Evolutionary conservation across 2,329 filamentous ascomycete species (phyloP).

Genomic region (Fusarium coicis): DNA sequence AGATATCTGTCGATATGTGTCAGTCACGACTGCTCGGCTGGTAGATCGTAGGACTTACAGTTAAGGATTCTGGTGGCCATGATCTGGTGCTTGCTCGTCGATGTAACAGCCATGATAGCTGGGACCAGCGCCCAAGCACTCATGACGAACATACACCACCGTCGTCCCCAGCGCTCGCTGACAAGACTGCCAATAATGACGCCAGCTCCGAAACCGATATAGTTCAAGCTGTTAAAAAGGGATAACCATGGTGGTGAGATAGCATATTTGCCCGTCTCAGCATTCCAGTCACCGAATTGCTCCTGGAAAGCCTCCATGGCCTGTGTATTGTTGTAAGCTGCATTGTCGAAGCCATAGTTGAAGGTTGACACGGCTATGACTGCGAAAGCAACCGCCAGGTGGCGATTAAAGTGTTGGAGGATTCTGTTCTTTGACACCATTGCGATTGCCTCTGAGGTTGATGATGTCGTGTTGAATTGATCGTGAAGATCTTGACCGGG

Average conservation of each 20-base stretch:
- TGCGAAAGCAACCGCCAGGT: slow-evolving; percentile 22
- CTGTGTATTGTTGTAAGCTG: slow-evolving; percentile 50
- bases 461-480: neutral
- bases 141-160: slow-evolving; percentile 50
- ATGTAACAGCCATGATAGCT: slow-evolving; percentile 37
- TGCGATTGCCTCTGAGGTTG: rapidly evolving
- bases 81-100: slow-evolving; percentile 38
- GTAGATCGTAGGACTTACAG: neutral
- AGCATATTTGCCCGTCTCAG: slow-evolving; percentile 36
- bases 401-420: slow-evolving; percentile 37
- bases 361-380: slow-evolving; percentile 51
- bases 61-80: slow-evolving; percentile 40
- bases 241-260: slow-evolving; percentile 49
- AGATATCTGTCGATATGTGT: neutral
- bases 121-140: slow-evolving; percentile 46
- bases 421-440: slow-evolving; percentile 24
- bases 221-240: slow-evolving; percentile 51
- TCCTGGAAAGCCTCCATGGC: slow-evolving; percentile 50
- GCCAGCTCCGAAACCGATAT: slow-evolving; percentile 48
- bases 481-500: neutral
- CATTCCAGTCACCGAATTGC: slow-evolving; percentile 49
- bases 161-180: slow-evolving; percentile 40
- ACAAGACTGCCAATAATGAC: slow-evolving; percentile 39
- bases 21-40: too few relatives aligned
- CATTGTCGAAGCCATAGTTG: slow-evolving; percentile 55